Evolutionary conservation across 2,329 filamentous ascomycete species (phyloP).

Genomic region (Calonectria fujianensis): DNA sequence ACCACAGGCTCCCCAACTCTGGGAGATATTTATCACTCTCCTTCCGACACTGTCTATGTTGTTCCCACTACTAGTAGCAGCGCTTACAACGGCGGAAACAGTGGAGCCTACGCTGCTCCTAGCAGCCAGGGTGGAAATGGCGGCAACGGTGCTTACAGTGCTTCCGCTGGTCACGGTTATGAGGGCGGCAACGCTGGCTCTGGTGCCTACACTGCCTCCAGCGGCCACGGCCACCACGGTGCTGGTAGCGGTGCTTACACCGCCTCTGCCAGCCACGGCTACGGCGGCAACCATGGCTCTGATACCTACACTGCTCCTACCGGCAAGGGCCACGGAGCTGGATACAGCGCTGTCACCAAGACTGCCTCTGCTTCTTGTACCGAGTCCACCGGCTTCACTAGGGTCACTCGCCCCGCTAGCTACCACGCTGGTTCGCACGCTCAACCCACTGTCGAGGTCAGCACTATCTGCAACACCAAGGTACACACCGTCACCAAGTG

Average conservation of each 20-base stretch:
- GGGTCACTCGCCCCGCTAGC: background rate
- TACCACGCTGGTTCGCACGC: background rate
- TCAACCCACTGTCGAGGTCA: background rate
- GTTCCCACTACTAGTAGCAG: background rate
- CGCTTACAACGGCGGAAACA: background rate
- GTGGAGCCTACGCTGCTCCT: too few relatives aligned
- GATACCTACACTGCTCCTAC: background rate
- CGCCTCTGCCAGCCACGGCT: too few relatives aligned
- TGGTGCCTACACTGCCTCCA: background rate
- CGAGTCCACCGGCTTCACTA: background rate
- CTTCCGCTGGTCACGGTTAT: background rate
- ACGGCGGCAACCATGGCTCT: background rate
- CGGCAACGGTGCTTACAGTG: background rate
- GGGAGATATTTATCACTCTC: background rate
- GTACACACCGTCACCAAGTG: slow-evolving; percentile 1
- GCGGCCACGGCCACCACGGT: too few relatives aligned
- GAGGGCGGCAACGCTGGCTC: background rate
- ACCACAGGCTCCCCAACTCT: background rate
- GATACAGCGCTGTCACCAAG: background rate
- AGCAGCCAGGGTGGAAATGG: too few relatives aligned
- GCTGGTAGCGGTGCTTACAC: too few relatives aligned
- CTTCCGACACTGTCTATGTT: background rate
- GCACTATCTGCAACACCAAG: background rate
- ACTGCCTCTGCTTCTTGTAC: background rate
- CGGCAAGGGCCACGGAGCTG: background rate